Conservation (phyloP, 768 basidiomycete species). For the Mycena belliarum region DNA sequence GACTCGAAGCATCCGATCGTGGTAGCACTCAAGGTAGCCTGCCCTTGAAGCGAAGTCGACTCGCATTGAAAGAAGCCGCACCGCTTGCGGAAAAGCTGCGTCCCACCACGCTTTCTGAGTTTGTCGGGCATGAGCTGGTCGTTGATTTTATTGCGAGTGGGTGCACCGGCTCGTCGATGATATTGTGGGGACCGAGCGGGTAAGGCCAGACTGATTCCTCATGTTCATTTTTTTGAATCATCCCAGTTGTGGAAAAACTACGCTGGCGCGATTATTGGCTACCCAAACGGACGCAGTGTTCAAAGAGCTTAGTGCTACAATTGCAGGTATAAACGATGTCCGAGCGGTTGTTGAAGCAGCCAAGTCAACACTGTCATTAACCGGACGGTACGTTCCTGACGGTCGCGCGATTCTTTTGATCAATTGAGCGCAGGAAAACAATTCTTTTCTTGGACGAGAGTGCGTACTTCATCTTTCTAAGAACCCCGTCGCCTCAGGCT, state of each 20-base stretch:
- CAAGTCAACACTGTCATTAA: slow-evolving; percentile 59
- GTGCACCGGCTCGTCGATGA: slow-evolving; percentile 58
- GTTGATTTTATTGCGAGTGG: slow-evolving; percentile 45
- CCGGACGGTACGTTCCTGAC: slow-evolving; percentile 50
- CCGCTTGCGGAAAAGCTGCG: slow-evolving; percentile 77
- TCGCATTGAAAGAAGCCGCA: slow-evolving; percentile 34
- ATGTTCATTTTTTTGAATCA: background rate
- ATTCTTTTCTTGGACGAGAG: slow-evolving; percentile 77
- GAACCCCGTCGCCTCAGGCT: background rate
- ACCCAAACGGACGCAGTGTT: slow-evolving; percentile 58
- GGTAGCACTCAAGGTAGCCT: slow-evolving; percentile 10
- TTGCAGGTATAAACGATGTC: slow-evolving; percentile 67
- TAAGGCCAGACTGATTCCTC: slow-evolving; percentile 25
- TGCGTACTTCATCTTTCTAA: background rate
- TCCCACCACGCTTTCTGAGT: slow-evolving; percentile 61
- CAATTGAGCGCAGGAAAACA: slow-evolving; percentile 63
- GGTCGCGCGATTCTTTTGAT: background rate
- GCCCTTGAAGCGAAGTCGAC: slow-evolving; percentile 26
- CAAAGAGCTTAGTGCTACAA: slow-evolving; percentile 79
- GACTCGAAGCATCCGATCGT: slow-evolving; percentile 3
- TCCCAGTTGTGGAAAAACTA: slow-evolving; percentile 70
- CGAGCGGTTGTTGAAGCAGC: slow-evolving; percentile 78
- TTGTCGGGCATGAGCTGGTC: slow-evolving; percentile 59
- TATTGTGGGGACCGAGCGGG: slow-evolving; percentile 81
- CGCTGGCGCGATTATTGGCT: slow-evolving; percentile 72